phyloP scores from a whole-genome alignment of 129 eudicot species.

The Escallonia herrerae region DNA sequence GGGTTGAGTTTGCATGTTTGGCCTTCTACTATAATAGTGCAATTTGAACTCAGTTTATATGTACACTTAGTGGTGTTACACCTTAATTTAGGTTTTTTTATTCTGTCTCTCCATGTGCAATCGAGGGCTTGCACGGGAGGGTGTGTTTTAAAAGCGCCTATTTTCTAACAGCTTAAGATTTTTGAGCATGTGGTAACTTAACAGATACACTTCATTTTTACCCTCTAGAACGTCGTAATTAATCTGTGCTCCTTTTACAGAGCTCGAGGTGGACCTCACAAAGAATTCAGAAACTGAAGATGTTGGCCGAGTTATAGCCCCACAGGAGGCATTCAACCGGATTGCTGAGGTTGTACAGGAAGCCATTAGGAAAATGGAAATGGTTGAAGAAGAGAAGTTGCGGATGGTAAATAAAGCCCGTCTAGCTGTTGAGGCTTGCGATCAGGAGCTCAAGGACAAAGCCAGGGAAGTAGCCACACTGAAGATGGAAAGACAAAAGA shows the following conservation, averaged over 20 bases:
- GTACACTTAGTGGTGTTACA: no score
- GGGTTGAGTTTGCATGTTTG: no score
- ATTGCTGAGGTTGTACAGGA: conserved; percentile 38
- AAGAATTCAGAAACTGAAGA: conserved; percentile 23
- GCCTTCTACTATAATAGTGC: no score
- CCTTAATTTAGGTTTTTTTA: no score
- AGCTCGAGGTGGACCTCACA: conserved; percentile 22
- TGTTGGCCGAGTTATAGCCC: conserved; percentile 25
- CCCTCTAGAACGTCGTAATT: neutral
- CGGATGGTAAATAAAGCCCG: conserved; percentile 35
- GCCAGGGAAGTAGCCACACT: conserved; percentile 30
- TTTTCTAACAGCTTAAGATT: no score
- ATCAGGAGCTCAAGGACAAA: conserved; percentile 31
- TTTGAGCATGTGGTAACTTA: no score
- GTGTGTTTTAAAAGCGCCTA: no score
- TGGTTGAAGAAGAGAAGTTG: conserved; percentile 36
- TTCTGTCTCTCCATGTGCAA: no score
- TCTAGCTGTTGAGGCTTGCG: conserved; percentile 23
- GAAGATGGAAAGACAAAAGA: conserved; percentile 30
- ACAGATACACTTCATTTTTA: no score
- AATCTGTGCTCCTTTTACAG: conserved; percentile 4
- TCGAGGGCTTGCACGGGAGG: no score
- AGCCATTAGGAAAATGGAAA: conserved; percentile 36
- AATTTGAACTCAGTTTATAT: no score
- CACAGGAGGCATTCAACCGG: conserved; percentile 34